phyloP scores from a whole-genome alignment of 306 rosid species.

The Sicyos baderoa region DNA sequence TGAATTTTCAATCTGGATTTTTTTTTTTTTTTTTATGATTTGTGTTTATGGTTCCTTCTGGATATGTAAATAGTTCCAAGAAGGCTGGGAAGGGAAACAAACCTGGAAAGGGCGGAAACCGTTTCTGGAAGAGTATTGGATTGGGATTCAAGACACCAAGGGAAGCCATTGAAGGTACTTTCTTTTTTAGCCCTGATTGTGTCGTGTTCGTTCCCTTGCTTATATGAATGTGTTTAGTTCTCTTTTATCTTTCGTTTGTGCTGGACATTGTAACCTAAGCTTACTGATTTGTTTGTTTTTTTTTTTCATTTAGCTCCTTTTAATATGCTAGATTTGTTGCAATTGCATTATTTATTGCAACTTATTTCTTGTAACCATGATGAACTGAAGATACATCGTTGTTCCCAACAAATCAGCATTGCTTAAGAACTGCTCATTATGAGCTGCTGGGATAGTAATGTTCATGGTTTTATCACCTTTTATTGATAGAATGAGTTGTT shows the following conservation, averaged over 20 bases:
- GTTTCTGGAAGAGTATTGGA: conserved; percentile 65
- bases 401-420: too few species aligned
- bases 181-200: not conserved
- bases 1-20: not conserved
- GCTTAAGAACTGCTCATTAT: not conserved
- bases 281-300: too few species aligned
- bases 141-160: conserved; percentile 83
- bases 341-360: not conserved
- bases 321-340: too few species aligned
- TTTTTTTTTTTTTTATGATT: not conserved
- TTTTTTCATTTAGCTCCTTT: too few species aligned
- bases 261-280: too few species aligned
- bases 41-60: not conserved
- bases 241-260: too few species aligned
- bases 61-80: conserved; percentile 40
- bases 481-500: not conserved
- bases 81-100: conserved; percentile 63
- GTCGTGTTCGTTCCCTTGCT: not conserved
- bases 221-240: too few species aligned
- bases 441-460: not conserved
- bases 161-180: conserved; percentile 65
- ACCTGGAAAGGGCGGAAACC: conserved; percentile 83
- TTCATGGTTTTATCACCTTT: not conserved
- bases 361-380: not conserved
- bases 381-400: not conserved